Evolutionary conservation across 768 basidiomycete genomes (phyloP), one percentile per base, ranked within the genome.

Genomic region (Rhizopogon rudus): DNA sequence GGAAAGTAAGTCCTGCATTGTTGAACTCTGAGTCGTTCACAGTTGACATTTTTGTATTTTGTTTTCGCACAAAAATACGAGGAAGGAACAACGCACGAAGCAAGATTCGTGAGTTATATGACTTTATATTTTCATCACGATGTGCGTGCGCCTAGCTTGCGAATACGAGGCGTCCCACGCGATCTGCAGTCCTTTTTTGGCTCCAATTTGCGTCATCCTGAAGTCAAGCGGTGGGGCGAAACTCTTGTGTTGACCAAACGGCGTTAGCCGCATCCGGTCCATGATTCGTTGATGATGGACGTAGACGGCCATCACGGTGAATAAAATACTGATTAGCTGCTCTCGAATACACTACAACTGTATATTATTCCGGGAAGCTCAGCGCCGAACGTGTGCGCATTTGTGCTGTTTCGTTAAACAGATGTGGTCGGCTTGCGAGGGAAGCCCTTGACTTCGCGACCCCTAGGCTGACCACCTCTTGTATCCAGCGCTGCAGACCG

Each of bases 171-270:
- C 73, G 44, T 74, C 72, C 8, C 78, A 85, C 37, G 66, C 69
- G 31, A 64, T 20, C 72, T 95, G 3, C 90, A 93, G 61, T 67
- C 79, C 1, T 95, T 95, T 69, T 92, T 90, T 61, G 87, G 93
- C 61, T 82, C 79, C 61, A 92, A 90, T 57, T 64, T 94, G 57
- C 76, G 75, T 20, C 89, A 92, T 66, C 77, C 83, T 0, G 89
- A 93, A 66, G 83, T 92, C 3, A 76, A 79, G 65, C 71, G 65
- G 4, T 95, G 92, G 92, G 91, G 84, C 1, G 60, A 73, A 37
- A 78, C 78, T 1, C 33, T 69, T 43, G 42, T 44, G 22, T 58
- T 49, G 42, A 60, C 20, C 0, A 33, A 4, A 13, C 14, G 7
- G 14, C 7, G 17, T 9, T 48, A 48, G 46, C 31, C 33, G 31